Evolutionary conservation across 176 grass and related monocot genomes (phyloP).

Genomic region (Echinochloa phyllopogon): DNA sequence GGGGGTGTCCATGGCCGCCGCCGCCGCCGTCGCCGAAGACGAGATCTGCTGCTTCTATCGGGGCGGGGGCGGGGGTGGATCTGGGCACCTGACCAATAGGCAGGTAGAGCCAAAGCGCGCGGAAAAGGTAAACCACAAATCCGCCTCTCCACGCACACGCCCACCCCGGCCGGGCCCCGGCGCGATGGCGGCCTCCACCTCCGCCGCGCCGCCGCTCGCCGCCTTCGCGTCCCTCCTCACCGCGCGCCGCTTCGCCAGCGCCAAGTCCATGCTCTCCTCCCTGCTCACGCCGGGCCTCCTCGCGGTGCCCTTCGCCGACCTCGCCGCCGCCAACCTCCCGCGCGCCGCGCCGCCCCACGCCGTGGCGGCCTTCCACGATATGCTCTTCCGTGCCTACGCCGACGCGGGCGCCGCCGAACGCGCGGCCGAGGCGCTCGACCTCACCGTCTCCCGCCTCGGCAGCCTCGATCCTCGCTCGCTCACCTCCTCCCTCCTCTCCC

Average conservation of each 20-base stretch:
- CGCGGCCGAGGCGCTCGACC: conserved; percentile 61
- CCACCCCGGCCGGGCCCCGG: not conserved
- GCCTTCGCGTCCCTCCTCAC: conserved; percentile 59
- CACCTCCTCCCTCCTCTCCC: conserved; percentile 64
- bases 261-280: conserved; percentile 55
- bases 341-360: conserved; percentile 49
- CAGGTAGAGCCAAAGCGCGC: not conserved
- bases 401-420: conserved; percentile 43
- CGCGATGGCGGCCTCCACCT: not conserved
- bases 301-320: conserved; percentile 51
- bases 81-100: too few relatives aligned
- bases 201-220: conserved; percentile 27
- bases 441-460: conserved; percentile 65
- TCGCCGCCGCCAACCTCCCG: conserved; percentile 56
- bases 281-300: conserved; percentile 50
- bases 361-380: conserved; percentile 60
- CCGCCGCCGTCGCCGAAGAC: conserved; percentile 12
- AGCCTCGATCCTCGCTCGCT: conserved; percentile 67
- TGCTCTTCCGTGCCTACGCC: conserved; percentile 85
- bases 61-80: too few relatives aligned
- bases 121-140: not conserved
- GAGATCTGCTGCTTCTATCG: conserved; percentile 34
- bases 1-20: conserved; percentile 25
- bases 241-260: conserved; percentile 52
- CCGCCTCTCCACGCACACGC: not conserved